These are phyloP conservation scores for Trichosporon ovoides DNA, from an alignment of 1,284 basidiomycete genomes.

Conservation along the genomic window DNA sequence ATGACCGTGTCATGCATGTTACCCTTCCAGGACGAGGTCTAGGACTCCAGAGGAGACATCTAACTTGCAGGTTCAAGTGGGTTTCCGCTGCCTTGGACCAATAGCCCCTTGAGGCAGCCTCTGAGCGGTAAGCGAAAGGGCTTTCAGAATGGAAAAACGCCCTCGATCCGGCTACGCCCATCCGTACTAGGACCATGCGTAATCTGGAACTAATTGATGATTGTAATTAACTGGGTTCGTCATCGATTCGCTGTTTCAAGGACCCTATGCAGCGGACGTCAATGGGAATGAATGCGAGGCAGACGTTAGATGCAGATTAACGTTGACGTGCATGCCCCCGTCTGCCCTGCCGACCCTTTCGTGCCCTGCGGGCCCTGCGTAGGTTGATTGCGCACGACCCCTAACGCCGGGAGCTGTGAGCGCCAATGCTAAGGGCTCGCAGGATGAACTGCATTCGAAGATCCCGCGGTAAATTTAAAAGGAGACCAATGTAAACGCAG, in stretches of 20 bases:
- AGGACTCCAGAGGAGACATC: no score
- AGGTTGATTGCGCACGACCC: conserved; percentile 3
- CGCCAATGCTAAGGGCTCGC: not conserved
- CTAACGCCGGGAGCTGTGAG: no score
- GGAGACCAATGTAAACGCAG: not conserved
- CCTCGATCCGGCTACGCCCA: no score
- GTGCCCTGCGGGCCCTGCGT: not conserved
- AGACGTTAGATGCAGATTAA: not conserved
- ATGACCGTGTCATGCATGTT: not conserved
- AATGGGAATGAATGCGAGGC: not conserved
- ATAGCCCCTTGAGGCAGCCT: no score
- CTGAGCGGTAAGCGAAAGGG: not conserved
- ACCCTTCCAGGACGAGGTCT: no score
- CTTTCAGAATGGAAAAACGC: no score
- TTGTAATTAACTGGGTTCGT: conserved; percentile 3
- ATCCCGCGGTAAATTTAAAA: conserved; percentile 1
- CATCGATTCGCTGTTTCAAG: not conserved
- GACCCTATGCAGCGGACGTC: no score
- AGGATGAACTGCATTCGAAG: not conserved
- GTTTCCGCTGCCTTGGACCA: no score
- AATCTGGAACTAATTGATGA: conserved; percentile 4
- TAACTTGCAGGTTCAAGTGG: no score
- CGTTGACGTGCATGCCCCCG: not conserved
- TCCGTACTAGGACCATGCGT: not conserved
- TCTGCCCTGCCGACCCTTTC: not conserved